Evolutionary conservation across 768 basidiomycete species (phyloP).

Genomic region (Lactarius psammicola): DNA sequence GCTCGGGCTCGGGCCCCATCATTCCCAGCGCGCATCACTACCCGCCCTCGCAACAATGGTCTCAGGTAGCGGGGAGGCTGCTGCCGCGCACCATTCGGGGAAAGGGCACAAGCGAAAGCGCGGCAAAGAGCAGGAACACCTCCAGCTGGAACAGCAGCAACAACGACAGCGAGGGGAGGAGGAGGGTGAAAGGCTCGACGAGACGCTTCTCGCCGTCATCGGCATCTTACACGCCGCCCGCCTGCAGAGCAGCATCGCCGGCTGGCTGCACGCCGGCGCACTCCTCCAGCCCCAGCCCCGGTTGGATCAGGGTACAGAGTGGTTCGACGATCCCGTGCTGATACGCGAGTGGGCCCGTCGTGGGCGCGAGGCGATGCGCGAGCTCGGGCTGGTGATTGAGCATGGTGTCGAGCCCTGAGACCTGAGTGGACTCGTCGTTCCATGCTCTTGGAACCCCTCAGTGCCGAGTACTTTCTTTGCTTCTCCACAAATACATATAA

Average conservation of each 20-base stretch:
- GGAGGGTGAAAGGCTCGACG: constrained; percentile 40
- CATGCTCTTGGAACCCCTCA: neutral
- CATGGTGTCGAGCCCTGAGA: constrained; percentile 38
- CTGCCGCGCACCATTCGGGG: constrained; percentile 12
- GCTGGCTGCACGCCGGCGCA: constrained; percentile 63
- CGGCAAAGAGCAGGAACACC: neutral
- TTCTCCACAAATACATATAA: neutral
- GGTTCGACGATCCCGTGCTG: constrained; percentile 52
- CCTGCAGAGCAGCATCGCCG: constrained; percentile 59
- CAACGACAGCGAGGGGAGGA: constrained; percentile 1
- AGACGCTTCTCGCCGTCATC: constrained; percentile 60
- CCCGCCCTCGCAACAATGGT: neutral
- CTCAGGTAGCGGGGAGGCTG: constrained; percentile 15
- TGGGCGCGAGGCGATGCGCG: constrained; percentile 50
- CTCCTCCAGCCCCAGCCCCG: constrained; percentile 36
- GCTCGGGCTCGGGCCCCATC: neutral
- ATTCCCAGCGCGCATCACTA: constrained; percentile 14
- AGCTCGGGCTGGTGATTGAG: constrained; percentile 46
- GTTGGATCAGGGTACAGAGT: constrained; percentile 32
- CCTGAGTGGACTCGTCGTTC: neutral
- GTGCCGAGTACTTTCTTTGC: neutral
- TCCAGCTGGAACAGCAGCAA: neutral
- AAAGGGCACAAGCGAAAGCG: constrained; percentile 17
- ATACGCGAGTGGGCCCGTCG: constrained; percentile 50
- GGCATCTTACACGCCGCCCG: constrained; percentile 63